Conservation (phyloP, 2,329 filamentous ascomycete genomes). For the Aureobasidium leucospermi region DNA sequence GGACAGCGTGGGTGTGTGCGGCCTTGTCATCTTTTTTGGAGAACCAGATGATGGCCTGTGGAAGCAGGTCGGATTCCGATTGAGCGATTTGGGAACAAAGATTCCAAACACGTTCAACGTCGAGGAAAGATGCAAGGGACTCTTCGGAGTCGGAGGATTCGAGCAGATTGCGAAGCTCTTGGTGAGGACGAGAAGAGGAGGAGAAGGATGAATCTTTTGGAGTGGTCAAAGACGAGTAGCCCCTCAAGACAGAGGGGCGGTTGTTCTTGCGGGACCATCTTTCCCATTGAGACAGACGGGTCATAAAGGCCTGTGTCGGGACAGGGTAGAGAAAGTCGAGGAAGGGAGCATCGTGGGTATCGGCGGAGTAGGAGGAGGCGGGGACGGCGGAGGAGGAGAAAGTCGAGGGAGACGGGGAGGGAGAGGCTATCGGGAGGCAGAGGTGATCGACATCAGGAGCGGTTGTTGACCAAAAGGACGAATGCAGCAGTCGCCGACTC, state of each 20-base stretch:
- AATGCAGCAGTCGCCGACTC: constrained; percentile 45
- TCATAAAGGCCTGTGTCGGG: constrained; percentile 31
- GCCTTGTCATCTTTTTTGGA: background rate
- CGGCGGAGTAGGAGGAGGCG: background rate
- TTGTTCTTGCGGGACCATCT: constrained; percentile 1
- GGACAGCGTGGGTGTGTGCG: background rate
- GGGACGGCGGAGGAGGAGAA: background rate
- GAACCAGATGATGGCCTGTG: background rate
- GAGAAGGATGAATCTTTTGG: background rate
- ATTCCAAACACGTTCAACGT: constrained; percentile 2
- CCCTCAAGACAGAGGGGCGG: background rate
- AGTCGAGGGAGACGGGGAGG: background rate
- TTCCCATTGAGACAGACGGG: constrained; percentile 10
- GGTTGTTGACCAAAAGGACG: constrained; percentile 50
- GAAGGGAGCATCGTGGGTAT: constrained; percentile 20
- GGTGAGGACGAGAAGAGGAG: background rate
- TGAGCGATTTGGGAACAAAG: background rate
- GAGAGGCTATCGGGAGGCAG: constrained; percentile 21
- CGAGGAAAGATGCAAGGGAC: background rate
- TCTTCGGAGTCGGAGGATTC: background rate
- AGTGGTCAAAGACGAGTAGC: constrained; percentile 15
- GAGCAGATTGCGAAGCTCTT: constrained; percentile 2
- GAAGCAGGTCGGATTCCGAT: background rate
- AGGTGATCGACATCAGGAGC: constrained; percentile 38
- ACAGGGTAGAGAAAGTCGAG: constrained; percentile 44